Base-by-base conservation (phyloP, 1,284 basidiomycete species). In the Puccinia polysora region DNA sequence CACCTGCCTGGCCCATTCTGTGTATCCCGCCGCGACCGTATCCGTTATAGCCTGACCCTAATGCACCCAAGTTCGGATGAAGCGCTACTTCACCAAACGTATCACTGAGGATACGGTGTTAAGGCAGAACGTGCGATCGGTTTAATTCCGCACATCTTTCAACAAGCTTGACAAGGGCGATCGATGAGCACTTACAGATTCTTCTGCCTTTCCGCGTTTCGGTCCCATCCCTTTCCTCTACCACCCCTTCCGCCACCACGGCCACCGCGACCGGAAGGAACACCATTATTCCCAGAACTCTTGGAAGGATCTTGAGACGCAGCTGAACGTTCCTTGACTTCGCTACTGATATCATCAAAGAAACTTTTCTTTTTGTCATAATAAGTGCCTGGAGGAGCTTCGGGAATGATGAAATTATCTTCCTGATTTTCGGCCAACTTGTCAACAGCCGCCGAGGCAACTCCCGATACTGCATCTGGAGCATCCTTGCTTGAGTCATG, bases 331-430 rank as follows among this genome's bases (percentile, higher is more conserved):
- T 69, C 65, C 40, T 69, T 69, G 14, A 69, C 65, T 28, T 69
- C 65, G 25, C 38, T 45, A n/a, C 65, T 69, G 43, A 69, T 69
- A 59, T 69, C 65, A 58, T 69, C 65, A 38, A 69, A 69, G 32
- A 69, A 69, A 32, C 65, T 69, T 28, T 69, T 69, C 65, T 69
- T 69, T 32, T 59, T 58, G 32, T 69, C 65, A 58, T 69, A 69
- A 38, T 69, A 69, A n/a, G 55, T 59, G 10, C 53, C 65, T 20
- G 65, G 65, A 8, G 36, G 65, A 5, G 65, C 65, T 53, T 67
- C 65, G 4, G 65, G 65, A 52, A 67, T 67, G 5, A 67, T 32
- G 43, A 67, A 67, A 67, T 67, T 52, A 25, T 56, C 65, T 3
- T 52, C 50, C 45, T 65, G 25, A 12, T 36, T 50, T 25, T 34